A percentile compares a stretch with the other conserved stretches of the same genome.
Conservation (phyloP, 2,329 filamentous ascomycete genomes). For the Cryoendolithus antarcticus region DNA sequence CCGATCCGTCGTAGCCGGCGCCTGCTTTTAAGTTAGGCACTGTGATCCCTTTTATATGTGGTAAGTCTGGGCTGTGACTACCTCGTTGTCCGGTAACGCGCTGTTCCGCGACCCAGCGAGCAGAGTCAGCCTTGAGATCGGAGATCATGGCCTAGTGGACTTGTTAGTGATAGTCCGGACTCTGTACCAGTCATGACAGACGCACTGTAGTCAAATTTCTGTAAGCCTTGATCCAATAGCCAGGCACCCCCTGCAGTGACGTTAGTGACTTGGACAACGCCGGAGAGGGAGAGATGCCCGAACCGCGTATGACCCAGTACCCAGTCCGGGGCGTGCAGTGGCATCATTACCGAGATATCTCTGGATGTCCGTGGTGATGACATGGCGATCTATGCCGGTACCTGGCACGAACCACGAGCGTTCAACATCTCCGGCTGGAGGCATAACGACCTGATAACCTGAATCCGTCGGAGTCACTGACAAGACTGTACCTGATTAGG, state of each 20-base stretch:
- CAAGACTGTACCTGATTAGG: neutral
- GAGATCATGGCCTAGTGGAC: conserved; percentile 35
- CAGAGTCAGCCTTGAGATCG: conserved; percentile 36
- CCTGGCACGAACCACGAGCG: conserved; percentile 38
- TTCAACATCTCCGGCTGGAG: conserved; percentile 20
- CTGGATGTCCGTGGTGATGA: conserved; percentile 41
- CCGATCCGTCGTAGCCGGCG: conserved; percentile 16
- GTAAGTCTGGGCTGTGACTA: conserved; percentile 30
- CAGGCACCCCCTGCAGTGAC: conserved; percentile 27
- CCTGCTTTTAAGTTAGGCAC: conserved; percentile 18
- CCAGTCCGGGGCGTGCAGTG: conserved; percentile 35
- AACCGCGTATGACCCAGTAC: conserved; percentile 34
- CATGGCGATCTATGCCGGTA: conserved; percentile 39
- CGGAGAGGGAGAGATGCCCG: conserved; percentile 7
- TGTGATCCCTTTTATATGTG: conserved; percentile 30
- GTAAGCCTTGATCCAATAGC: conserved; percentile 41
- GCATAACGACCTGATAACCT: conserved; percentile 12
- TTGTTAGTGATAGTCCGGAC: conserved; percentile 6
- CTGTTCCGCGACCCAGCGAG: conserved; percentile 31
- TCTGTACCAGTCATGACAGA: neutral
- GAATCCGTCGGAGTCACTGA: neutral
- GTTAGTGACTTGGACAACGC: conserved; percentile 9
- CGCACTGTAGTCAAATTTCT: conserved; percentile 38
- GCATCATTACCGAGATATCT: conserved; percentile 40
- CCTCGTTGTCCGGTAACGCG: conserved; percentile 29